A percentile compares a stretch with the other conserved stretches of the same genome.
phyloP scores from a whole-genome alignment of 805 yeast genomes.

The Cephaloascus albidus region DNA sequence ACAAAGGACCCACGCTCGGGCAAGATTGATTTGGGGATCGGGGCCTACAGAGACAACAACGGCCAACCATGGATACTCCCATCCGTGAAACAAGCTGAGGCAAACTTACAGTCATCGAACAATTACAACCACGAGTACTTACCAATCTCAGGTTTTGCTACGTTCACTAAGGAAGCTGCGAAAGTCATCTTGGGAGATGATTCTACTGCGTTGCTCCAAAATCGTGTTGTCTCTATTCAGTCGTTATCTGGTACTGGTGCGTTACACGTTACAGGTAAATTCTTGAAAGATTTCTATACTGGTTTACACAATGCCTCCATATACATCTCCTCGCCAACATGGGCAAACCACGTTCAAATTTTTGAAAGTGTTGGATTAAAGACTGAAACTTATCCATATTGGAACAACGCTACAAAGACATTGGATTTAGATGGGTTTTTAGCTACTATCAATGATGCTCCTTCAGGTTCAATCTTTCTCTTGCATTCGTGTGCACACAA shows the following conservation, averaged over 20 bases:
- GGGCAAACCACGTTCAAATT: constrained; percentile 93
- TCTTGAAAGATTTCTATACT: constrained; percentile 43
- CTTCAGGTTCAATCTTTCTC: constrained; percentile 67
- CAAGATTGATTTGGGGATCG: constrained; percentile 83
- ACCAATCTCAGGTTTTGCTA: constrained; percentile 68
- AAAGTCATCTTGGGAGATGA: constrained; percentile 61
- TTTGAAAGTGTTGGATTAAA: constrained; percentile 63
- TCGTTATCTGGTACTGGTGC: constrained; percentile 88
- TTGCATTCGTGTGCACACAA: constrained; percentile 97
- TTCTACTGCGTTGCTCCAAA: constrained; percentile 39
- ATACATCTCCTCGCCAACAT: constrained; percentile 84
- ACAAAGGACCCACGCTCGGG: constrained; percentile 43
- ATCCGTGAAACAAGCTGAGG: constrained; percentile 63
- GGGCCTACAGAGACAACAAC: constrained; percentile 85
- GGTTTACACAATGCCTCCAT: constrained; percentile 24
- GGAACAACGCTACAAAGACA: constrained; percentile 63
- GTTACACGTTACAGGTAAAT: constrained; percentile 75
- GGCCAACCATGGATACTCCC: constrained; percentile 86
- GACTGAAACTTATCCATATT: constrained; percentile 73
- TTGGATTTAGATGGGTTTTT: constrained; percentile 67
- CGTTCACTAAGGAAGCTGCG: constrained; percentile 63
- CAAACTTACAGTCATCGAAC: constrained; percentile 45
- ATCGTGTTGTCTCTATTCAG: constrained; percentile 55
- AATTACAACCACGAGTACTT: constrained; percentile 80
- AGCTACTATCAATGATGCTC: constrained; percentile 53